Evolutionary conservation across 2,329 filamentous ascomycete genomes (phyloP).

Genomic region (Akanthomyces uredinophilus): DNA sequence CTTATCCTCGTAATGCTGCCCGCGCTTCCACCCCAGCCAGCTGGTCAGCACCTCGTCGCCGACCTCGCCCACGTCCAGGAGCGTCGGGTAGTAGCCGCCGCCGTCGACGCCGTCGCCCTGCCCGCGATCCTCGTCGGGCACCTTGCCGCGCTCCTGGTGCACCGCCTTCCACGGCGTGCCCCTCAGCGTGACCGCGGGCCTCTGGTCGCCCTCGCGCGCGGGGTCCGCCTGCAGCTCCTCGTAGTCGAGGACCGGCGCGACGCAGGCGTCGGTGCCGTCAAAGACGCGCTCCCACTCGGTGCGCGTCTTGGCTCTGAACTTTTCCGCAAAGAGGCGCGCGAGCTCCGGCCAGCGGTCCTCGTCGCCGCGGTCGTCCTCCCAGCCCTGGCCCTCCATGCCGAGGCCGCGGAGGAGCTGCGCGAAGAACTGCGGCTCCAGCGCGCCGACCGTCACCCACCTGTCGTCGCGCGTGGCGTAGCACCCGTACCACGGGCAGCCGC

Average conservation of each 20-base stretch:
- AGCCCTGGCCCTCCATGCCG: constrained; percentile 46
- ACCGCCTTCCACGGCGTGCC: constrained; percentile 65
- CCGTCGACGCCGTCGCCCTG: constrained; percentile 63
- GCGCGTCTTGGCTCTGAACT: constrained; percentile 66
- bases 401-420: constrained; percentile 61
- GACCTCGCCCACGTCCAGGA: constrained; percentile 62
- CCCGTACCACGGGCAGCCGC: constrained; percentile 82
- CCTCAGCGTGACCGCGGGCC: constrained; percentile 63
- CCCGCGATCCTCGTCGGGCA: constrained; percentile 39
- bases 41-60: constrained; percentile 62
- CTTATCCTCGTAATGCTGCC: constrained; percentile 63
- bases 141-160: constrained; percentile 33
- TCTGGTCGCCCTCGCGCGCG: constrained; percentile 59
- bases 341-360: constrained; percentile 63
- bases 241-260: constrained; percentile 78
- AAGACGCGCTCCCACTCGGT: constrained; percentile 81
- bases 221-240: constrained; percentile 56
- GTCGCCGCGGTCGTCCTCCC: constrained; percentile 54
- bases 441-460: constrained; percentile 80
- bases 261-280: constrained; percentile 87
- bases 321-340: constrained; percentile 50
- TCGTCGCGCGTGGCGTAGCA: constrained; percentile 81
- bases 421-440: constrained; percentile 86
- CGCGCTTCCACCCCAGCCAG: constrained; percentile 76
- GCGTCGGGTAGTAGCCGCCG: constrained; percentile 57